Conservation (phyloP, 345 rosid genomes). For the Bruguiera gymnorhiza region DNA sequence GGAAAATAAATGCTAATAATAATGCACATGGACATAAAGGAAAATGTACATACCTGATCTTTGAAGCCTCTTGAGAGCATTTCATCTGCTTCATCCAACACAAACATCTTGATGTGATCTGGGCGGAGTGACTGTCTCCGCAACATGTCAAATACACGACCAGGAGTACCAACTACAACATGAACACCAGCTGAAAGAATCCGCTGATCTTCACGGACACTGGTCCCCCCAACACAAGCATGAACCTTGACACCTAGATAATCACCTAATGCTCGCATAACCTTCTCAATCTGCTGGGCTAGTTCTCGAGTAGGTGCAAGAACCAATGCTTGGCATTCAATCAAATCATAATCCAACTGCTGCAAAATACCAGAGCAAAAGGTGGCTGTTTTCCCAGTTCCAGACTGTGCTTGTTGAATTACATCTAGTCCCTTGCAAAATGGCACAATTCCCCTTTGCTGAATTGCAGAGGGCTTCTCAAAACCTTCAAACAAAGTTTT, state of each 20-base stretch:
- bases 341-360: conserved; percentile 24
- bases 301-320: conserved; percentile 26
- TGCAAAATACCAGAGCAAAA: conserved; percentile 30
- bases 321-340: conserved; percentile 26
- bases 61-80: conserved; percentile 26
- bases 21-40: background rate
- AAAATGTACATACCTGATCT: conserved; percentile 17
- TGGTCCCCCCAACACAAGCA: conserved; percentile 27
- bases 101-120: conserved; percentile 21
- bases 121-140: conserved; percentile 26
- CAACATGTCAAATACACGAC: conserved; percentile 27
- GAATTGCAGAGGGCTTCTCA: conserved; percentile 35
- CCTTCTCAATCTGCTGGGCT: conserved; percentile 33
- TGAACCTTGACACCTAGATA: conserved; percentile 27
- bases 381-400: conserved; percentile 29
- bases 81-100: conserved; percentile 25
- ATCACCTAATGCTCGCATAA: conserved; percentile 29
- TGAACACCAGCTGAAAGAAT: conserved; percentile 19
- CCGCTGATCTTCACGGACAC: conserved; percentile 22
- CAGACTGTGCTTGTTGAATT: conserved; percentile 27
- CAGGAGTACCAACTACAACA: conserved; percentile 23
- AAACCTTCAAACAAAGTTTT: conserved; percentile 16
- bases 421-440: conserved; percentile 31
- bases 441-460: conserved; percentile 29
- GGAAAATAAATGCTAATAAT: background rate